Evolutionary conservation across 108 stramenopile species (phyloP).

Genomic region (Mediolabrus comicus): DNA sequence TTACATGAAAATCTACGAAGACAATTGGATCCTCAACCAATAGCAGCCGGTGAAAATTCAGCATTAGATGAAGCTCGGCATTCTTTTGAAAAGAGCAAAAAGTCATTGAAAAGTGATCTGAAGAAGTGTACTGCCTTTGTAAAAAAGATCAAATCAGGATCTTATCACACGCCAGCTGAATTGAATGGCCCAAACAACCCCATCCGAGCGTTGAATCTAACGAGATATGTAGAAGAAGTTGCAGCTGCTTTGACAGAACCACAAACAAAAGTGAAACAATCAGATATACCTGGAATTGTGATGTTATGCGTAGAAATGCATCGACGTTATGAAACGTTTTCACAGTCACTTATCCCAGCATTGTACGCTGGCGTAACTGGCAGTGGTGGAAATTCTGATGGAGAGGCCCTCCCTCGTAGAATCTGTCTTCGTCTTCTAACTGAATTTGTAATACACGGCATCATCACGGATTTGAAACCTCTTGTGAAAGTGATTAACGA

Average conservation of each 20-base stretch:
- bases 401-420: slow-evolving; percentile 54
- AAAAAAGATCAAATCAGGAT: slow-evolving; percentile 85
- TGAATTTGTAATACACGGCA: slow-evolving; percentile 69
- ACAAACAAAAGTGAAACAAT: slow-evolving; percentile 64
- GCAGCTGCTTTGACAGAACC: slow-evolving; percentile 83
- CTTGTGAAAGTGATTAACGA: slow-evolving; percentile 70
- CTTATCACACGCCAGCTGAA: slow-evolving; percentile 57
- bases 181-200: slow-evolving; percentile 44
- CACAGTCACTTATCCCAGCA: slow-evolving; percentile 44
- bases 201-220: slow-evolving; percentile 81
- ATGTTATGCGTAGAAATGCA: slow-evolving; percentile 76
- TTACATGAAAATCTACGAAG: slow-evolving; percentile 10
- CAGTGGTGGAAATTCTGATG: slow-evolving; percentile 33
- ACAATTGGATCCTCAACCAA: slow-evolving; percentile 17
- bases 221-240: slow-evolving; percentile 93
- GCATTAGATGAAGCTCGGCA: slow-evolving; percentile 33
- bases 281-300: slow-evolving; percentile 65
- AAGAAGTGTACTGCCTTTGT: slow-evolving; percentile 97
- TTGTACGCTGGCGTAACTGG: slow-evolving; percentile 52
- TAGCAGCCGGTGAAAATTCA: neutral
- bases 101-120: slow-evolving; percentile 90
- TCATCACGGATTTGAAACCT: slow-evolving; percentile 61
- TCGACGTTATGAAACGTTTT: slow-evolving; percentile 59
- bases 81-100: slow-evolving; percentile 70
- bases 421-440: slow-evolving; percentile 68